These are phyloP conservation scores for Tremella yokohamensis DNA, from an alignment of 768 basidiomycete genomes.

Conservation along the genomic window DNA sequence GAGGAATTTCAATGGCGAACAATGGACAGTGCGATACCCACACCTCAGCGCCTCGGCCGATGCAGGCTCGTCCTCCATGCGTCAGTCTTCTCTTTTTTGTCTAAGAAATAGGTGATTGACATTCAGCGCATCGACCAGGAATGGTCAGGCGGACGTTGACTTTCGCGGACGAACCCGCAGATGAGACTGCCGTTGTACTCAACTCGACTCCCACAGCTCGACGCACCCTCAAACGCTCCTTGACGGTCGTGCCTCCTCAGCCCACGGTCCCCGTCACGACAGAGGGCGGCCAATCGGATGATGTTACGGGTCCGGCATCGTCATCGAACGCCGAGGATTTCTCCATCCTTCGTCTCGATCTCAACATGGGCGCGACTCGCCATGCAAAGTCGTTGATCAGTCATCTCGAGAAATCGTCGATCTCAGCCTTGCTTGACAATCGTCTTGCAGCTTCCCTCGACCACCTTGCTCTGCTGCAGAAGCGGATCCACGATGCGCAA, in stretches of 20 bases:
- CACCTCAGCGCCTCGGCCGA: constrained; percentile 54
- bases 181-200: constrained; percentile 65
- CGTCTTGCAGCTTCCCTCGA: constrained; percentile 68
- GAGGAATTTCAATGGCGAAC: constrained; percentile 72
- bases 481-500: constrained; percentile 82
- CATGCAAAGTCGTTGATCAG: constrained; percentile 67
- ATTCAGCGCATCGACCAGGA: constrained; percentile 45
- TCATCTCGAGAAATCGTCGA: constrained; percentile 86
- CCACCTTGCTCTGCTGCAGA: constrained; percentile 79
- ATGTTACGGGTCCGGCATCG: not conserved
- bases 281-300: too few species aligned
- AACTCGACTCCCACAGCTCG: constrained; percentile 54
- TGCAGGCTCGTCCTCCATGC: constrained; percentile 11
- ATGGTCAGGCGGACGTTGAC: constrained; percentile 65
- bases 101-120: too few species aligned
- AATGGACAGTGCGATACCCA: constrained; percentile 89
- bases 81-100: not conserved
- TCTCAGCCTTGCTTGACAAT: constrained; percentile 85
- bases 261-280: constrained; percentile 14
- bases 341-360: constrained; percentile 83
- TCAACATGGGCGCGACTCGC: constrained; percentile 76
- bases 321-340: constrained; percentile 57
- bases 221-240: constrained; percentile 57
- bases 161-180: constrained; percentile 76
- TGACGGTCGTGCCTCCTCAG: constrained; percentile 54